Conservation (phyloP, 768 basidiomycete genomes). For the Pulveroboletus sp. region DNA sequence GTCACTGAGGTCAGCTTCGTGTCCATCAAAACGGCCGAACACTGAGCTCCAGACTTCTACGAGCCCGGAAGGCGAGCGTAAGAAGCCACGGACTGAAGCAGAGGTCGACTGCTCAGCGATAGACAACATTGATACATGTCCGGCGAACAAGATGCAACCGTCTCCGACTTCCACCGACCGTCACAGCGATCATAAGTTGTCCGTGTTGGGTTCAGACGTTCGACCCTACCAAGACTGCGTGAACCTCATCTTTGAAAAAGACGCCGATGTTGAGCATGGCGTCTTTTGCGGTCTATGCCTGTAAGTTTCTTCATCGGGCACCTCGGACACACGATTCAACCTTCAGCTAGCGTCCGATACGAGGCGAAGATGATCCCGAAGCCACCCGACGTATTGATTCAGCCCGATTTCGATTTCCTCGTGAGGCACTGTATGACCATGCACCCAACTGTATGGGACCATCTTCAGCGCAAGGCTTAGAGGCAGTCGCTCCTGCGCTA, state of each 20-base stretch:
- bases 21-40: slow-evolving; percentile 16
- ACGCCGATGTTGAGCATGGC: slow-evolving; percentile 27
- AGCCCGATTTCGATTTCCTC: slow-evolving; percentile 37
- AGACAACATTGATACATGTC: neutral
- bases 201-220: slow-evolving; percentile 8
- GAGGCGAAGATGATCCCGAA: slow-evolving; percentile 26
- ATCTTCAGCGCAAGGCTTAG: slow-evolving; percentile 27
- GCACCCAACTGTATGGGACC: slow-evolving; percentile 49
- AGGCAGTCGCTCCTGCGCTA: neutral
- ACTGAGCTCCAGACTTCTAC: slow-evolving; percentile 5
- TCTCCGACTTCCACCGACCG: neutral
- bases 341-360: slow-evolving; percentile 21
- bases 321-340: neutral
- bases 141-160: neutral
- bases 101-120: neutral
- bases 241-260: slow-evolving; percentile 30
- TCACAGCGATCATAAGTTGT: neutral
- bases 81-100: slow-evolving; percentile 20
- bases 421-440: slow-evolving; percentile 44
- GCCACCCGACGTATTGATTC: slow-evolving; percentile 26
- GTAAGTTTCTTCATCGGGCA: slow-evolving; percentile 33
- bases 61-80: slow-evolving; percentile 10
- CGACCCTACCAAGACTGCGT: slow-evolving; percentile 45
- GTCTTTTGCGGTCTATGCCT: slow-evolving; percentile 47
- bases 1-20: neutral